A percentile compares a stretch with the other conserved stretches of the same genome.
These are phyloP conservation scores for Sambucus nigra DNA, from an alignment of 129 eudicot species.

Conservation along the genomic window DNA sequence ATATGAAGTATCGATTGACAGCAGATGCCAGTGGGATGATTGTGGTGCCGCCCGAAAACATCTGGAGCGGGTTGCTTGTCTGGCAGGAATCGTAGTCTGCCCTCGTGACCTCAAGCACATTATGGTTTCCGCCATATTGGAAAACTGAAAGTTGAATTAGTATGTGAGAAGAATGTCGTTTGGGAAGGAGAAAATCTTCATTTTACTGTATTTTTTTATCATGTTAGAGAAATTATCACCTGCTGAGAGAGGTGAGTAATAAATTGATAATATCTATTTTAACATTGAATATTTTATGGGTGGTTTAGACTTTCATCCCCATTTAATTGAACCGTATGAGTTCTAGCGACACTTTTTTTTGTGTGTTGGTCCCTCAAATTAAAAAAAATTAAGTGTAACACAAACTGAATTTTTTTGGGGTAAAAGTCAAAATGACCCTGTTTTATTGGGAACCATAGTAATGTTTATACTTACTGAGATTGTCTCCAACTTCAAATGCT, in stretches of 20 bases:
- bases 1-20: slow-evolving; percentile 68
- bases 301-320: no score
- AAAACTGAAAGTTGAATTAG: slow-evolving; percentile 41
- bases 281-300: no score
- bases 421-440: no score
- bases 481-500: slow-evolving; percentile 50
- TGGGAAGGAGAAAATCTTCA: no score
- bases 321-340: no score
- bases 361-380: no score
- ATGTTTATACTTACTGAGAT: slow-evolving; percentile 30
- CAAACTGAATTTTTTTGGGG: no score
- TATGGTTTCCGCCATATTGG: slow-evolving; percentile 31
- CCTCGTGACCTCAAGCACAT: slow-evolving; percentile 48
- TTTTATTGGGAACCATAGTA: not conserved
- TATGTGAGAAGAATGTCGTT: slow-evolving; percentile 11
- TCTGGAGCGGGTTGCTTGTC: slow-evolving; percentile 18
- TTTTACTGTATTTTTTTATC: no score
- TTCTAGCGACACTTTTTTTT: no score
- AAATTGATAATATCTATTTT: no score
- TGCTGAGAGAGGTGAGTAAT: no score
- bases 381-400: no score
- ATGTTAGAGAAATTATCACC: not conserved
- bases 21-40: slow-evolving; percentile 34
- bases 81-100: slow-evolving; percentile 50
- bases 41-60: slow-evolving; percentile 22